Evolutionary conservation across 768 basidiomycete genomes (phyloP).

Genomic region (Naematelia aurantialba): DNA sequence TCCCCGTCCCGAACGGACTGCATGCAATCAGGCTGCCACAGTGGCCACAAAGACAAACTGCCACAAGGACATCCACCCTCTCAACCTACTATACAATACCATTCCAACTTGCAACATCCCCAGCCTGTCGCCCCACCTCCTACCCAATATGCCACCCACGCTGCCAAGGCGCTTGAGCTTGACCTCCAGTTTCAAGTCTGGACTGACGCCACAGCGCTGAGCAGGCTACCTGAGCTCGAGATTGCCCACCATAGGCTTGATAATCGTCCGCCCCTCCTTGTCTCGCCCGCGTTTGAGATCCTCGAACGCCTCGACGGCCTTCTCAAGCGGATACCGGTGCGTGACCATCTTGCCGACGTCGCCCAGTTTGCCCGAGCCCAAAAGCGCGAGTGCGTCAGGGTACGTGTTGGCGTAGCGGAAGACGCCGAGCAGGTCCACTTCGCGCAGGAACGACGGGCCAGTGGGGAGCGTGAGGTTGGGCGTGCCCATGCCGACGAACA

Average conservation of each 20-base stretch:
- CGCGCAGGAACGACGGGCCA: slow-evolving; percentile 76
- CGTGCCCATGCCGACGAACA: slow-evolving; percentile 94
- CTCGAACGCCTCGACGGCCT: slow-evolving; percentile 74
- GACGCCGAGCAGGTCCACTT: slow-evolving; percentile 87
- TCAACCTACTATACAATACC: not conserved
- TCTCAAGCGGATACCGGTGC: slow-evolving; percentile 56
- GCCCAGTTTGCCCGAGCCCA: slow-evolving; percentile 65
- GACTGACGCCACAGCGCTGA: too few relatives aligned
- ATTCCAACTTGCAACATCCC: too few relatives aligned
- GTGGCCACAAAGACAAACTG: too few relatives aligned
- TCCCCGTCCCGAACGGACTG: not conserved
- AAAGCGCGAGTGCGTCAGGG: slow-evolving; percentile 72
- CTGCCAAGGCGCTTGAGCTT: too few relatives aligned
- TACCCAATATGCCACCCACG: too few relatives aligned
- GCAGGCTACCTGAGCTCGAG: slow-evolving; percentile 17
- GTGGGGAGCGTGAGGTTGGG: slow-evolving; percentile 77
- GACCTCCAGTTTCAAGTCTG: too few relatives aligned
- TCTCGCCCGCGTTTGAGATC: slow-evolving; percentile 72
- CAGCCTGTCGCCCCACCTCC: not conserved
- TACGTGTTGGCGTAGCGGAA: slow-evolving; percentile 73
- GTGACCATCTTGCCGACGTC: slow-evolving; percentile 67
- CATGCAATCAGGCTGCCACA: not conserved
- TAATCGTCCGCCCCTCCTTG: slow-evolving; percentile 71
- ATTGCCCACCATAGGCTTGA: slow-evolving; percentile 75
- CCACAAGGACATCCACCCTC: not conserved